These are phyloP conservation scores for Penicillium hesseltinei DNA, from an alignment of 2,329 filamentous ascomycete species.

Conservation along the genomic window DNA sequence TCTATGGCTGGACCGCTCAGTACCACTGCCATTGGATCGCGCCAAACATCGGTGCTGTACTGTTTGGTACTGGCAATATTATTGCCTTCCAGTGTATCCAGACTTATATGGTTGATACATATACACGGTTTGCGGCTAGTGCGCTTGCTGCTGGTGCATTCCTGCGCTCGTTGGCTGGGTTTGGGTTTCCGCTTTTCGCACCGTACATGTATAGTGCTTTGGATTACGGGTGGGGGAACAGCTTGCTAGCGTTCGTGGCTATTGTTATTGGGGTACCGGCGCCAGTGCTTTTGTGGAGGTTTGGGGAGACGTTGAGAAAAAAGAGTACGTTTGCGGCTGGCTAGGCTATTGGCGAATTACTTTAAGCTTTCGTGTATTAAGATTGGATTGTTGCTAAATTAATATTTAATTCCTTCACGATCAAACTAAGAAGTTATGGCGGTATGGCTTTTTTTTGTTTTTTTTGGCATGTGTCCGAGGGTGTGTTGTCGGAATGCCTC, in stretches of 20 bases:
- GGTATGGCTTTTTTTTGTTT: background rate
- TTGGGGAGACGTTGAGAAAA: slow-evolving; percentile 47
- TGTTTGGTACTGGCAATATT: slow-evolving; percentile 51
- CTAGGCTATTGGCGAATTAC: slow-evolving; percentile 6
- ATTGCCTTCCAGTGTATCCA: slow-evolving; percentile 47
- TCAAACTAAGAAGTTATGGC: background rate
- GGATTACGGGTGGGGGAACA: slow-evolving; percentile 43
- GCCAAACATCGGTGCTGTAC: slow-evolving; percentile 53
- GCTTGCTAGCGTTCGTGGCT: slow-evolving; percentile 41
- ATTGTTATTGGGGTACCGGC: slow-evolving; percentile 46
- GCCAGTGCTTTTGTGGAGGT: slow-evolving; percentile 53
- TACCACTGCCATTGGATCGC: slow-evolving; percentile 53
- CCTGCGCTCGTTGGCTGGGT: slow-evolving; percentile 40
- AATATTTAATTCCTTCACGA: background rate
- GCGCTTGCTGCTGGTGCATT: slow-evolving; percentile 38
- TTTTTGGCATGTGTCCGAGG: background rate
- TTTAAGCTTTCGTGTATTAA: background rate
- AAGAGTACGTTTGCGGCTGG: slow-evolving; percentile 51
- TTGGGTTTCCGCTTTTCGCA: slow-evolving; percentile 44
- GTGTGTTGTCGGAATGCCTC: background rate
- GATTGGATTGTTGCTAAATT: background rate
- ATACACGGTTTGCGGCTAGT: slow-evolving; percentile 42
- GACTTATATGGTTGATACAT: slow-evolving; percentile 46
- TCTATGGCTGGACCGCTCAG: slow-evolving; percentile 59
- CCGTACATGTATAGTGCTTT: slow-evolving; percentile 42